A percentile compares a stretch with the other conserved stretches of the same genome.
Evolutionary conservation across 345 rosid genomes (phyloP).

Genomic region (Pistacia vera): DNA sequence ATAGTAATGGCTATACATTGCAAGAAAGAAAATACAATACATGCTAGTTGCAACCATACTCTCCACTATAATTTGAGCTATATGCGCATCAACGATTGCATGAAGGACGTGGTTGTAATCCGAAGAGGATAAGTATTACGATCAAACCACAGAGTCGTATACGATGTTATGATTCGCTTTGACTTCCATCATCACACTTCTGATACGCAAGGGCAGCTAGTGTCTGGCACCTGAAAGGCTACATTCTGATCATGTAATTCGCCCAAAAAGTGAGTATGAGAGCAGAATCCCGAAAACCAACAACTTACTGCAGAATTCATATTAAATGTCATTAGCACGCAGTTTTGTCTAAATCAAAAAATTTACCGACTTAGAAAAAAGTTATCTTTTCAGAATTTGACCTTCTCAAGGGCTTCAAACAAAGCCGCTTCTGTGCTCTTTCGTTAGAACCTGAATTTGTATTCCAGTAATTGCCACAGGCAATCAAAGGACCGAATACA

Average conservation of each 20-base stretch:
- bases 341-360: too few relatives aligned
- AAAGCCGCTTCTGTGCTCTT: constrained; percentile 83
- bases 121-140: constrained; percentile 42
- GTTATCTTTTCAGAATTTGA: constrained; percentile 55
- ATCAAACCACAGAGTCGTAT: constrained; percentile 64
- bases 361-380: too few relatives aligned
- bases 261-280: constrained; percentile 79
- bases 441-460: constrained; percentile 66
- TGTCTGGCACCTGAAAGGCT: constrained; percentile 51
- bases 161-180: constrained; percentile 36
- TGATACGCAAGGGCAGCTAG: constrained; percentile 69
- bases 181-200: constrained; percentile 10
- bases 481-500: neutral
- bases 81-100: constrained; percentile 59
- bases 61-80: neutral
- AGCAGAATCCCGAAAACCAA: constrained; percentile 93
- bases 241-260: constrained; percentile 61
- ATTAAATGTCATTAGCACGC: neutral
- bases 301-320: constrained; percentile 64
- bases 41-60: neutral
- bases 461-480: neutral
- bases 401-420: constrained; percentile 85
- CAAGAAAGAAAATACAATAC: neutral
- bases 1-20: neutral
- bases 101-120: constrained; percentile 20